Conservation (phyloP, 169 alveolate genomes). For the Plasmodium relictum region DNA sequence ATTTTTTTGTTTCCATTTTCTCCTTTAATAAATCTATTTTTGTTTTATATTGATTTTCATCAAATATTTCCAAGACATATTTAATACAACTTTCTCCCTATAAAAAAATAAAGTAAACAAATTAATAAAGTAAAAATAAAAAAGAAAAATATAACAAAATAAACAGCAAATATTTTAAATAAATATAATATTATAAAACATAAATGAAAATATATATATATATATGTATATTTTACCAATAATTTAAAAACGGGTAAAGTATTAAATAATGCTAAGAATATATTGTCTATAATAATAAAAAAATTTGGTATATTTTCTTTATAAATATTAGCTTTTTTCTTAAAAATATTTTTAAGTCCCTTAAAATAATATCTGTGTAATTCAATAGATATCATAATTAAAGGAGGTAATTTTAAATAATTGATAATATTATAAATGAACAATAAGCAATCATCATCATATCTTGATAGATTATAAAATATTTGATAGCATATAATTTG, state of each 20-base stretch:
- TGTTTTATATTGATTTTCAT: slow-evolving; percentile 29
- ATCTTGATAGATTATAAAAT: slow-evolving; percentile 59
- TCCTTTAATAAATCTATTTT: slow-evolving; percentile 45
- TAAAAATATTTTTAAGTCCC: slow-evolving; percentile 46
- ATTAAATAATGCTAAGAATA: slow-evolving; percentile 15
- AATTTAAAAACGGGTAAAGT: slow-evolving; percentile 41
- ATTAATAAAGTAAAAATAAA: neutral
- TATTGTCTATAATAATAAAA: slow-evolving; percentile 29
- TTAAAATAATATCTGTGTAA: slow-evolving; percentile 62
- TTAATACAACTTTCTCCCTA: slow-evolving; percentile 64
- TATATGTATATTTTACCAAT: slow-evolving; percentile 49
- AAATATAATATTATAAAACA: neutral
- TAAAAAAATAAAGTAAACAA: neutral
- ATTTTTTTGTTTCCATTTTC: slow-evolving; percentile 49
- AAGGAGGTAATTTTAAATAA: slow-evolving; percentile 54
- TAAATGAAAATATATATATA: neutral
- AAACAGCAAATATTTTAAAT: neutral
- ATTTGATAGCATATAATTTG: slow-evolving; percentile 46
- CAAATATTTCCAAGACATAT: slow-evolving; percentile 23
- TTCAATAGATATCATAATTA: slow-evolving; percentile 61
- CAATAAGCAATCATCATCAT: slow-evolving; percentile 18
- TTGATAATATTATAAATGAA: slow-evolving; percentile 23
- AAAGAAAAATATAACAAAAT: neutral
- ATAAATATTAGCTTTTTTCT: slow-evolving; percentile 35
- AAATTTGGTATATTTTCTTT: slow-evolving; percentile 24